A percentile compares a stretch with the other conserved stretches of the same genome.
Evolutionary conservation across 495 filamentous ascomycete species (phyloP).

Genomic region (Talaromyces proteolyticus): DNA sequence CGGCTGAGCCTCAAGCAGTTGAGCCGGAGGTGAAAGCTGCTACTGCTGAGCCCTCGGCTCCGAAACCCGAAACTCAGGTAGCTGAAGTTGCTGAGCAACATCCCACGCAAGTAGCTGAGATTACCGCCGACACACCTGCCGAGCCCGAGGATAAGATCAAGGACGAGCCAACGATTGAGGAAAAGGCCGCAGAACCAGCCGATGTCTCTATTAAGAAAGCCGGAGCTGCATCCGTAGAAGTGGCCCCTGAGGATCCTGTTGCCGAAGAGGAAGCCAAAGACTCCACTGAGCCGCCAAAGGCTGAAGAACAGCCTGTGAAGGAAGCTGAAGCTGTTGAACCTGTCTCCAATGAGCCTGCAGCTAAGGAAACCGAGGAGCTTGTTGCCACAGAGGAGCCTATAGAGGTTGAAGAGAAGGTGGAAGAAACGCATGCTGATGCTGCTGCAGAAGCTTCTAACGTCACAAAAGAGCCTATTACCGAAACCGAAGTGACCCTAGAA

Average conservation of each 20-base stretch:
- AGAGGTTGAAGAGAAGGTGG: background rate
- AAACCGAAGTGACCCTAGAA: background rate
- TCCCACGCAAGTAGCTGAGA: no score
- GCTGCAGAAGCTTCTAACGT: background rate
- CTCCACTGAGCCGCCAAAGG: background rate
- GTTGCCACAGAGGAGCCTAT: background rate
- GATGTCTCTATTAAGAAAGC: background rate
- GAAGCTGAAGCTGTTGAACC: slow-evolving; percentile 3
- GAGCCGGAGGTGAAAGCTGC: background rate
- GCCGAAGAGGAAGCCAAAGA: background rate
- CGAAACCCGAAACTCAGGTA: background rate
- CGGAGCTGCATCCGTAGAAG: background rate
- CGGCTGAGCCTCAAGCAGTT: slow-evolving; percentile 1
- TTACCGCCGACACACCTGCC: background rate
- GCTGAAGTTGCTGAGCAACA: no score
- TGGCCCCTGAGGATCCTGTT: background rate
- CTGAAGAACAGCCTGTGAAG: slow-evolving; percentile 2
- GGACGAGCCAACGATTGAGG: background rate
- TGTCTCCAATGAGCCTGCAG: background rate
- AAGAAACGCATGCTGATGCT: background rate
- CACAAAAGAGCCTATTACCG: background rate
- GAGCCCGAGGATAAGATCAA: background rate
- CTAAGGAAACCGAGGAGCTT: slow-evolving; percentile 1
- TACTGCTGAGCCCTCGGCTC: no score
- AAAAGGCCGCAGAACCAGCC: background rate